Evolutionary conservation across 768 basidiomycete genomes (phyloP), one percentile per base, ranked within the genome.

Genomic region (Lactarius trivialis): DNA sequence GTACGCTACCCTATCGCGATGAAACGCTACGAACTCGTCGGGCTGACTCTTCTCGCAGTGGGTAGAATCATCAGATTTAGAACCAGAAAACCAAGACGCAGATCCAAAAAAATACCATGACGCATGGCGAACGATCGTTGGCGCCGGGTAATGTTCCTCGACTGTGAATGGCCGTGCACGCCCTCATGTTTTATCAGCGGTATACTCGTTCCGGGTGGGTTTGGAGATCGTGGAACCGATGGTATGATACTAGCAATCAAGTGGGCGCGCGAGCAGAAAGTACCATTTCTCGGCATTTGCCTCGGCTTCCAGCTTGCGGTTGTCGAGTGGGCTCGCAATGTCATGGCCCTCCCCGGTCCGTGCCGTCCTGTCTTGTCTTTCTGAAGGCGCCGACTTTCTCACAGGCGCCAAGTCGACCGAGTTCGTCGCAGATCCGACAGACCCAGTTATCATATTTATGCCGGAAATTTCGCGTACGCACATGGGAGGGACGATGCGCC

Each of bases 401-500:
- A 17, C 71, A 90, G 93, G 84, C 60, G 93, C 96, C 6, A 89
- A 86, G 52, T 98, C 96, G 3, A 76, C 84, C 33, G 96, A 99
- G 74, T 90, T 98, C 68, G 74, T 80, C 43, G 70, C 82, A 3
- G 73, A 82, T 1, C 77, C 86, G 2, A 72, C 76, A n/a, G 77
- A 88, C 66, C 90, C 89, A 0, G 80, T 94, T 60, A 79, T 98
- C 74, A 81, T 98, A 68, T 98, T 95, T 82, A 99, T 99, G 97
- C 97, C 97, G 19, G 97, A 99, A 73, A 91, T 99, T 68, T 97
- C 93, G 12, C 89, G 88, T 72, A 98, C 95, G 14, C 94, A 98
- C 67, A 93, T 98, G 85, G 97, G 97, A 56, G 97, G 97, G 24
- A 99, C 96, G n/a, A 99, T 99, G 97, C 88, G 97, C 14, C 83